phyloP scores from a whole-genome alignment of 768 basidiomycete genomes.

The Lyophyllum decastes region DNA sequence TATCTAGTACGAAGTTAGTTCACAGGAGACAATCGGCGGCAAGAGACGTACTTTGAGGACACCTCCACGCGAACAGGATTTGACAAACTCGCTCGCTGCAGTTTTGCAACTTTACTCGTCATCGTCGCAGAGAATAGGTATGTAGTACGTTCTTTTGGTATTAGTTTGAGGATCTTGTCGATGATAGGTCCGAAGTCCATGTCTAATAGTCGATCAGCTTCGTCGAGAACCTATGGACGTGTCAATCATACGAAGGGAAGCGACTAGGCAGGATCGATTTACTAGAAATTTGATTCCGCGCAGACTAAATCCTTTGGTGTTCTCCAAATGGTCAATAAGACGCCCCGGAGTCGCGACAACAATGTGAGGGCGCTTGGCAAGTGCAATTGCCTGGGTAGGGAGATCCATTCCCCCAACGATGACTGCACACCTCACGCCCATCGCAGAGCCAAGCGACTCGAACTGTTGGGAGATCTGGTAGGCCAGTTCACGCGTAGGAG shows the following conservation, averaged over 20 bases:
- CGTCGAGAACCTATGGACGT: slow-evolving; percentile 81
- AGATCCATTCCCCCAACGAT: slow-evolving; percentile 96
- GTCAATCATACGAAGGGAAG: not conserved
- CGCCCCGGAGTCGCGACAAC: slow-evolving; percentile 96
- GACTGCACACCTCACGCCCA: slow-evolving; percentile 89
- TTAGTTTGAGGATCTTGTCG: slow-evolving; percentile 93
- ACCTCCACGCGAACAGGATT: slow-evolving; percentile 96
- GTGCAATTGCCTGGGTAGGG: slow-evolving; percentile 86
- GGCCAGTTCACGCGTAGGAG: slow-evolving; percentile 97
- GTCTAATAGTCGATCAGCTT: slow-evolving; percentile 93
- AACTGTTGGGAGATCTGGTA: slow-evolving; percentile 99
- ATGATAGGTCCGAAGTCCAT: slow-evolving; percentile 96
- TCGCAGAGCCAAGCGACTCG: slow-evolving; percentile 85
- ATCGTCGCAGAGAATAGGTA: slow-evolving; percentile 98
- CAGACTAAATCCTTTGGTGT: slow-evolving; percentile 95
- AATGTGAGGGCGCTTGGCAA: slow-evolving; percentile 93
- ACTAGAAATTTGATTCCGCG: slow-evolving; percentile 87
- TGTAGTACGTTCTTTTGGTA: slow-evolving; percentile 92
- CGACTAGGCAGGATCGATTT: slow-evolving; percentile 23
- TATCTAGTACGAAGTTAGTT: slow-evolving; percentile 58
- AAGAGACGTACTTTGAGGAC: slow-evolving; percentile 73
- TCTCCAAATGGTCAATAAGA: slow-evolving; percentile 90
- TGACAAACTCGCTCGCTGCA: slow-evolving; percentile 89
- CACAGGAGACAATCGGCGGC: not conserved
- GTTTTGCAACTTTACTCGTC: slow-evolving; percentile 97